Conservation (phyloP, 495 filamentous ascomycete genomes). For the Cercophora sp. region DNA sequence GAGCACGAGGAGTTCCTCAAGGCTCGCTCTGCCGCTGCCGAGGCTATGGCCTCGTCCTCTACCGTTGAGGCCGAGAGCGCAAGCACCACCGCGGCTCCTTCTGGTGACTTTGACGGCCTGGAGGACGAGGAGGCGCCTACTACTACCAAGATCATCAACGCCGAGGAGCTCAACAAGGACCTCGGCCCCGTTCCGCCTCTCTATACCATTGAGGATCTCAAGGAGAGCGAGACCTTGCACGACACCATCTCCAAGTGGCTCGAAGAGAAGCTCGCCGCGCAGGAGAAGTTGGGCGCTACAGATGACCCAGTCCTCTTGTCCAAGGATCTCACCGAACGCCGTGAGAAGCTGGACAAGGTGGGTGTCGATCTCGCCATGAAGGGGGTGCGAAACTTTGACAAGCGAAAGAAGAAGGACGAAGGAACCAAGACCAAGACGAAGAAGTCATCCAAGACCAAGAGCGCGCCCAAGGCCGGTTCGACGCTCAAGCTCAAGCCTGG, state of each 20-base stretch:
- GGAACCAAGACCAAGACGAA: constrained; percentile 42
- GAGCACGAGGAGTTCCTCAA: constrained; percentile 47
- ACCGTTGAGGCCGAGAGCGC: constrained; percentile 24
- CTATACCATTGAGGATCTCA: constrained; percentile 61
- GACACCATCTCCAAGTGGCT: constrained; percentile 59
- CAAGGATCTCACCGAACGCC: constrained; percentile 59
- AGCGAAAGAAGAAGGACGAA: constrained; percentile 45
- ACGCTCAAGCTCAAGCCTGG: constrained; percentile 36
- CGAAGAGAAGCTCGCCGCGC: constrained; percentile 57
- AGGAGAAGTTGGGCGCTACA: constrained; percentile 62
- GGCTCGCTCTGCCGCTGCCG: constrained; percentile 37
- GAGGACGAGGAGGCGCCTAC: constrained; percentile 50
- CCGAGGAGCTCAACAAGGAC: constrained; percentile 37
- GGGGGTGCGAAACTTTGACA: constrained; percentile 59
- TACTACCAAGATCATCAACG: constrained; percentile 32
- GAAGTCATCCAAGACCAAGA: constrained; percentile 36
- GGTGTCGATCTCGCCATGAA: constrained; percentile 68
- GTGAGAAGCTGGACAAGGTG: constrained; percentile 59
- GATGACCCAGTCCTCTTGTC: constrained; percentile 68
- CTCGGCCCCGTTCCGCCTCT: constrained; percentile 47
- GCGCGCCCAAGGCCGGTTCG: constrained; percentile 31
- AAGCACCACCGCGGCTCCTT: constrained; percentile 37
- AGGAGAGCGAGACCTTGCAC: constrained; percentile 46
- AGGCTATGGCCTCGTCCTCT: constrained; percentile 36
- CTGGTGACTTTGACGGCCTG: constrained; percentile 58